Evolutionary conservation across 345 rosid species (phyloP).

Genomic region (Brassica nigra): DNA sequence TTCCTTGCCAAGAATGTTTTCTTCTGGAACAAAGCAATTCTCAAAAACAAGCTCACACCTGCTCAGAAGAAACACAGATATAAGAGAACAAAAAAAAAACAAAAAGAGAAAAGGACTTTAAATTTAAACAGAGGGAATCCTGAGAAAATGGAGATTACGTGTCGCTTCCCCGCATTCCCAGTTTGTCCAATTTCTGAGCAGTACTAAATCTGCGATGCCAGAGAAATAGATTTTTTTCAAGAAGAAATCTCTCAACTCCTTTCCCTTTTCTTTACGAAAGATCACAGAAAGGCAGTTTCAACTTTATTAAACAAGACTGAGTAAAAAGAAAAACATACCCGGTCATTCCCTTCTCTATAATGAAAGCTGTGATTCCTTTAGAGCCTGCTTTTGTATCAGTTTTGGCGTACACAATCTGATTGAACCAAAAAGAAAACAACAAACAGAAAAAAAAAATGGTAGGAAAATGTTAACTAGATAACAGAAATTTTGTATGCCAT

Average conservation of each 20-base stretch:
- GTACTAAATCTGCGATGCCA: conserved; percentile 76
- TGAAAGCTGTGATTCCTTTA: conserved; percentile 93
- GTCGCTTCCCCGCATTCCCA: conserved; percentile 98
- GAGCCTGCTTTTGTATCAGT: conserved; percentile 72
- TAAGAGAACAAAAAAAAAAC: conserved; percentile 35
- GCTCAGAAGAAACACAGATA: conserved; percentile 36
- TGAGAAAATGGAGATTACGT: conserved; percentile 55
- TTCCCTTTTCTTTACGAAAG: not conserved
- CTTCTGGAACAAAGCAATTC: conserved; percentile 84
- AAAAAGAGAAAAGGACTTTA: conserved; percentile 5
- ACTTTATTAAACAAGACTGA: conserved; percentile 7
- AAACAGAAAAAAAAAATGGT: not conserved
- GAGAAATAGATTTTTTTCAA: not conserved
- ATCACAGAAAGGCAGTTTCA: not conserved
- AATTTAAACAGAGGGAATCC: conserved; percentile 22
- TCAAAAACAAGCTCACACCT: conserved; percentile 97
- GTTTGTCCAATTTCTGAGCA: conserved; percentile 96
- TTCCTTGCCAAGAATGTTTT: conserved; percentile 83
- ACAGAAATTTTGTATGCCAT: not conserved
- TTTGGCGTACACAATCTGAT: conserved; percentile 86
- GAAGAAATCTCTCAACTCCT: not conserved
- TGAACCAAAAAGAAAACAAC: conserved; percentile 4
- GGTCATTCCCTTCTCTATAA: conserved; percentile 88
- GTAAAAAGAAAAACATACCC: conserved; percentile 53
- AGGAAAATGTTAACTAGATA: not conserved